Evolutionary conservation across 805 yeast species (phyloP), one percentile per base, ranked within the genome.

Genomic region (Scheffersomyces spartinae): DNA sequence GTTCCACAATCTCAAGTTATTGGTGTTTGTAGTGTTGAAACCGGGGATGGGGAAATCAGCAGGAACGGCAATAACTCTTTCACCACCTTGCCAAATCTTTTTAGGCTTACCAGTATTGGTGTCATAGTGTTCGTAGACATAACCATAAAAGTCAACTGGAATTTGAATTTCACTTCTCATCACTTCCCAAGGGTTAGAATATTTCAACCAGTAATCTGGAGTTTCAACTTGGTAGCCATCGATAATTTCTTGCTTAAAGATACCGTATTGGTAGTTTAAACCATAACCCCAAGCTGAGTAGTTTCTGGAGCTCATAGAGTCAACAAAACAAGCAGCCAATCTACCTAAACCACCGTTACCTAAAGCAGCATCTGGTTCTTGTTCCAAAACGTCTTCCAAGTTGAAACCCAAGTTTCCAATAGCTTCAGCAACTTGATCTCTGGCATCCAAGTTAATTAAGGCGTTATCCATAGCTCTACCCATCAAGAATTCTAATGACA

Each of bases 241-340:
- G 39, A 83, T 68, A 44, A 85, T 83, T 49, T 74, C 74, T 57
- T 85, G 96, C 38, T 84, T 71, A 55, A 85, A 85, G 40, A 85
- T 85, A 50, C 96, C 96, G 47, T 86, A 85, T 53, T 84, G 84
- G 58, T 85, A 85, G 48, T 94, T 77, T 39, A 85, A 61, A 32
- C 96, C 95, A 50, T 85, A 85, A 35, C 96, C 96, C 96, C 96
- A 85, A 26, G 94, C 94, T 10, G 93, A 84, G 50, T 81, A 82
- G 51, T 81, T 75, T 37, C 81, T 78, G 4, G 94, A 74, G 18
- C 91, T 72, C 48, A 85, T 59, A 2, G 95, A 83, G 55, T 86
- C 95, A 24, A 85, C 71, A 47, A 84, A 85, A 55, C 95, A 86
- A 12, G 95, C 95, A 13, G 95, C 95, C 45, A 85, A 64, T 48